These are phyloP conservation scores for Neurospora sp. DNA, from an alignment of 495 filamentous ascomycete species.

Conservation along the genomic window DNA sequence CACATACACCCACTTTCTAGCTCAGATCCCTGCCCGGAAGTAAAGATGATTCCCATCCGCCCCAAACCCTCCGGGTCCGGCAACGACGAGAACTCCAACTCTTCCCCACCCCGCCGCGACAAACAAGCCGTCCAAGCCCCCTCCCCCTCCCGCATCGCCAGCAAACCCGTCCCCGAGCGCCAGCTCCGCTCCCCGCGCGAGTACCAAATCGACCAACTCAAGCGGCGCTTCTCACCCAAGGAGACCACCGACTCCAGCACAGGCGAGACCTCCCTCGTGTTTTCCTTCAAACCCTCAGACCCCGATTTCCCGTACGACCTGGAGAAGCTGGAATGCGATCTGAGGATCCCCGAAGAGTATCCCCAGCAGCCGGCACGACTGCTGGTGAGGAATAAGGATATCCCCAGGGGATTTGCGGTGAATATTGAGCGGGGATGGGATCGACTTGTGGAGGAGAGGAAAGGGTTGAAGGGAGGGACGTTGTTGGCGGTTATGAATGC, in stretches of 20 bases:
- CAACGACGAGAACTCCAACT: neutral
- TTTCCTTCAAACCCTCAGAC: constrained; percentile 68
- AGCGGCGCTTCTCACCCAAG: constrained; percentile 56
- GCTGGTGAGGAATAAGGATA: constrained; percentile 61
- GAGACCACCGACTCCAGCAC: constrained; percentile 39
- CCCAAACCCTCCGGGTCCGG: neutral
- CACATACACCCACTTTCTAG: neutral
- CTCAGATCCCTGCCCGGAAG: neutral
- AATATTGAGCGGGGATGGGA: constrained; percentile 78
- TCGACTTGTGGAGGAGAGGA: constrained; percentile 42
- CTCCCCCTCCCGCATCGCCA: constrained; percentile 38
- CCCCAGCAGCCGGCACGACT: constrained; percentile 49
- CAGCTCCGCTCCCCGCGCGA: constrained; percentile 59
- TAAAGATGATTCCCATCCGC: constrained; percentile 20
- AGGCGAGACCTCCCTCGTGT: constrained; percentile 44
- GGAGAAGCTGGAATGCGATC: constrained; percentile 55
- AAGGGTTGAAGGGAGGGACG: constrained; percentile 35
- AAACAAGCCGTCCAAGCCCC: constrained; percentile 32
- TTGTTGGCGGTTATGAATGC: constrained; percentile 59
- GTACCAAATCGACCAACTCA: constrained; percentile 70
- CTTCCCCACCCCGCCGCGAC: constrained; percentile 4
- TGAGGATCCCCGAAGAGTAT: constrained; percentile 58
- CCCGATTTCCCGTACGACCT: constrained; percentile 80
- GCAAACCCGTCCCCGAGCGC: constrained; percentile 53
- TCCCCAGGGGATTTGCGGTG: constrained; percentile 67